Evolutionary conservation across 805 yeast genomes (phyloP).

Genomic region (Zygoascus flipseniorum): DNA sequence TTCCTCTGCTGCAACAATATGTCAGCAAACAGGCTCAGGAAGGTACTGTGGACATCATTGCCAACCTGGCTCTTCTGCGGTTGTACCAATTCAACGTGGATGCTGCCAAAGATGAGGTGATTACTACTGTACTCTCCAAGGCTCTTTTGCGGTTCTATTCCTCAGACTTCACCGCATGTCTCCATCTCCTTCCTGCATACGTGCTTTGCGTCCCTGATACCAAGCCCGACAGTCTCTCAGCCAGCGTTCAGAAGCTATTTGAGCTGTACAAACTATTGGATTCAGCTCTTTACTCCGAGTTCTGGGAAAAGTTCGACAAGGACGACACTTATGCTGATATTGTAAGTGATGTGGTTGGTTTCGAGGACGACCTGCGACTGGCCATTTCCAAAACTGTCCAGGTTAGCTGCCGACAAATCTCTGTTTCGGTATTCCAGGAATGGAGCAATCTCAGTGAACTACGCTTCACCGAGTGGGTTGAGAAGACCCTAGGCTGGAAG

Average conservation of each 20-base stretch:
- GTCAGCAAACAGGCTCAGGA: conserved; percentile 32
- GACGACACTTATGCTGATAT: conserved; percentile 27
- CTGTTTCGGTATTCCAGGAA: conserved; percentile 20
- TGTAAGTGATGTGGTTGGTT: conserved; percentile 27
- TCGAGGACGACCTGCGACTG: conserved; percentile 26
- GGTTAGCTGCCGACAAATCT: conserved; percentile 22
- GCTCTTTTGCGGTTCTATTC: conserved; percentile 35
- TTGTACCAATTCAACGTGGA: conserved; percentile 33
- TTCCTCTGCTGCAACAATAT: conserved; percentile 38
- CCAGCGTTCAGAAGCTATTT: conserved; percentile 22
- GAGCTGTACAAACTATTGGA: conserved; percentile 25
- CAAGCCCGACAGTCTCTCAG: conserved; percentile 19
- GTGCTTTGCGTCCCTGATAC: conserved; percentile 23
- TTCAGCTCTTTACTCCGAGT: conserved; percentile 24
- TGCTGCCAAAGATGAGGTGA: conserved; percentile 31
- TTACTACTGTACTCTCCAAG: conserved; percentile 33
- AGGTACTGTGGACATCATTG: conserved; percentile 31
- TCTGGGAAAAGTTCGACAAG: conserved; percentile 26
- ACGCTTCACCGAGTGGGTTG: conserved; percentile 23
- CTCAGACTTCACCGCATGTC: conserved; percentile 36
- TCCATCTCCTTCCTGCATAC: conserved; percentile 38
- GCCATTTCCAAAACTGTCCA: conserved; percentile 26
- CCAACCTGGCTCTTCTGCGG: conserved; percentile 41
- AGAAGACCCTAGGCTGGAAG: conserved; percentile 22
- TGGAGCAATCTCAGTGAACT: conserved; percentile 24